Evolutionary conservation across 2,329 filamentous ascomycete species (phyloP).

Genomic region (Didymella sp.): DNA sequence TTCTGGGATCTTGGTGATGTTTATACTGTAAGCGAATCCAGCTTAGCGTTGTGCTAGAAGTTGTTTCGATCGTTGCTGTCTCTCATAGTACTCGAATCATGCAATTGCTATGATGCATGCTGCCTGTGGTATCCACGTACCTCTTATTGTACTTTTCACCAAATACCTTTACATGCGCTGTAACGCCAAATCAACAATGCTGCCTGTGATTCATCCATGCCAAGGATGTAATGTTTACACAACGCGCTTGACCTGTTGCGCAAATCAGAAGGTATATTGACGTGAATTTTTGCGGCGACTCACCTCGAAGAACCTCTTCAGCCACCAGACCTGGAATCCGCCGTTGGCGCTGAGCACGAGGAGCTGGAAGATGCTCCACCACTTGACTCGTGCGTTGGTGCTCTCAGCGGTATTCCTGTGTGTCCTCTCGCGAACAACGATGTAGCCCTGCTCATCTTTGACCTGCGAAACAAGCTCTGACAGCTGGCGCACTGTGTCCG

Average conservation of each 20-base stretch:
- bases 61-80: neutral
- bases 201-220: neutral
- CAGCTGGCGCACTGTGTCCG: conserved; percentile 72
- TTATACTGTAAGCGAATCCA: neutral
- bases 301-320: conserved; percentile 96
- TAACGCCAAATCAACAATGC: conserved; percentile 30
- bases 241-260: conserved; percentile 43
- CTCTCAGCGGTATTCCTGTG: conserved; percentile 99
- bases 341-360: conserved; percentile 87
- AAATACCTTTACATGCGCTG: conserved; percentile 16
- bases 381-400: conserved; percentile 96
- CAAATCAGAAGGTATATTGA: conserved; percentile 25
- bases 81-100: neutral
- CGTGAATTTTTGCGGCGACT: neutral
- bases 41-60: neutral
- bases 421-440: conserved; percentile 90
- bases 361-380: conserved; percentile 99
- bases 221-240: conserved; percentile 25
- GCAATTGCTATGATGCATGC: conserved; percentile 5
- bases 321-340: conserved; percentile 98
- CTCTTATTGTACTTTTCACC: conserved; percentile 9
- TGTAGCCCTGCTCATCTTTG: conserved; percentile 98
- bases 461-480: conserved; percentile 88
- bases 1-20: neutral
- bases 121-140: neutral